Evolutionary conservation across 2,329 filamentous ascomycete genomes (phyloP), one percentile per base, ranked within the genome.

Genomic region (Colletotrichum musae): DNA sequence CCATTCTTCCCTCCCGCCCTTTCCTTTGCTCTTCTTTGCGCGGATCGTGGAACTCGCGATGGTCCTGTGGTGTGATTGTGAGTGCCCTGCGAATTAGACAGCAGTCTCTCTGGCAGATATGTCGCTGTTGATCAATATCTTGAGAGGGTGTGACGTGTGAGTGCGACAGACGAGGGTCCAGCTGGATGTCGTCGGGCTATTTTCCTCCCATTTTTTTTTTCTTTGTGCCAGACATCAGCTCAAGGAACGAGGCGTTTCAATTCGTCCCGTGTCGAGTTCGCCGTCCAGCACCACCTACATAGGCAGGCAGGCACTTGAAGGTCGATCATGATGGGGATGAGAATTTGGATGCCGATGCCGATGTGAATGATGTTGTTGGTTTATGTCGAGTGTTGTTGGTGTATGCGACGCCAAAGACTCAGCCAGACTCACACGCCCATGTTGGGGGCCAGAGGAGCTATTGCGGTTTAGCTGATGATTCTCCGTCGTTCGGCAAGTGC

Each of bases 201-300:
- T 60, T 69, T 59, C 50, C 54, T 69, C 61, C 56, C 32, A 65
- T 60, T 60, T 65, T 58, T 32, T 60, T 60, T 65, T 58, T 32
- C 15, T 26, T 13, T 50, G 61, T 48, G 54, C 21, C 54, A 60
- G 61, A 66, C 54, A 69, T 69, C 61, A 66, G 61, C 48, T 54
- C n/a, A 60, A 60, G 56, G 50, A 66, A 60, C 61, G 54, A 54
- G 43, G 47, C 32, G 61, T 60, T 69, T 69, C 66, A 66, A 69
- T 50, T 51, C 61, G 61, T 69, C 61, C 54, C 47, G 47, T 50
- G 47, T 21, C 47, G 21, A 48, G 18, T 26, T 26, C n/a, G 58
- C 26, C 18, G 48, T 36, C 15, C 45, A 18, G 58, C 45, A 60
- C 36, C 10, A 10, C 7, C 5, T 10, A 36, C 32, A 9, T 32